Evolutionary conservation across 1,284 basidiomycete genomes (phyloP), one percentile per base, ranked within the genome.

Genomic region (Pseudozyma hubeiensis): DNA sequence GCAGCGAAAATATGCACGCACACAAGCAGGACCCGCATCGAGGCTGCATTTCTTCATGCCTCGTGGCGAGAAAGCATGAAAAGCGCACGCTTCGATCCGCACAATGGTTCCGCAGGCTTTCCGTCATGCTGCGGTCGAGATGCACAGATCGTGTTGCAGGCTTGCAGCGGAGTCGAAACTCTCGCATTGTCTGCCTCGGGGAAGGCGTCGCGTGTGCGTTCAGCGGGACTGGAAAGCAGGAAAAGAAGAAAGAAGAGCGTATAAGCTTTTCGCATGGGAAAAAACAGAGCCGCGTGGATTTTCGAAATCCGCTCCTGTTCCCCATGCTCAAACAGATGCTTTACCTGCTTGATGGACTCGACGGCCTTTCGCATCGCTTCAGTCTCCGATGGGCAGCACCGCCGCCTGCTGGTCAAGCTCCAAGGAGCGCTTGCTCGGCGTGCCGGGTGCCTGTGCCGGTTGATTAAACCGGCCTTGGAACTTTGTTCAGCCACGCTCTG

Each of bases 151-250:
- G 11, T 48, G 13, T 52, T 10, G n/a, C 49, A 14, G 5, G 14
- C 5, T 49, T 45, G 51, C 51, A 46, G 45, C 30, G 31, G 37
- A 19, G 33, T 31, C 9, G 7, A 9, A 37, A 46, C 31, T 50
- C n/a, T 30, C 37, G 53, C 53, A 62, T 7, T 48, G 17, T 29
- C 24, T 35, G 33, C 39, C 61, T 57, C 53, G 61, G 61, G n/a
- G 49, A 53, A 43, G 37, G 45, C 54, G 44, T 46, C 53, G 61
- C 61, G 44, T 56, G 61, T 53, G 61, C 61, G 49, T 56, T 17
- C 24, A 46, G 53, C 53, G 53, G 53, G 31, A 35, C 40, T 46
- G 30, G 52, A 44, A 53, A 34, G 9, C 3, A 17, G 13, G 4
- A 52, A 44, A 16, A 41, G 33, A 52, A 17, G 35, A 45, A 45